Conservation (phyloP, 306 rosid species). For the Pueraria montana region DNA sequence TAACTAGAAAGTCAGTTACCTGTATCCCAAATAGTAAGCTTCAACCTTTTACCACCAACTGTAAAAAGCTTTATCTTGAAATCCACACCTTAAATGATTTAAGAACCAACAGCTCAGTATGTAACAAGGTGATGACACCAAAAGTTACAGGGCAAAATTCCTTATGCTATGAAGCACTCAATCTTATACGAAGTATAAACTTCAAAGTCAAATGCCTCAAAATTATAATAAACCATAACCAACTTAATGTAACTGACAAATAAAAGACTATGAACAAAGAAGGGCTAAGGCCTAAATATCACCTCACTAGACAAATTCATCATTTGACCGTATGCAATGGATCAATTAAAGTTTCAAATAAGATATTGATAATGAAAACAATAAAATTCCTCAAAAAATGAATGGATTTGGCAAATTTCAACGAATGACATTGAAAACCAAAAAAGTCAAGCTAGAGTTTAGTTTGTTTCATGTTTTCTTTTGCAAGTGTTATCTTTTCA, state of each 20-base stretch:
- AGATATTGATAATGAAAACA: not conserved
- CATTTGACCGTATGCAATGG: not conserved
- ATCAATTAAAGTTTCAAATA: slow-evolving; percentile 12
- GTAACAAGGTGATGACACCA: not conserved
- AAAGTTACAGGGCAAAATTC: not conserved
- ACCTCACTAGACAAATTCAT: not conserved
- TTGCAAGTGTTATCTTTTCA: not conserved
- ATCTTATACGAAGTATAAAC: slow-evolving; percentile 9
- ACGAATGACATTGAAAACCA: not conserved
- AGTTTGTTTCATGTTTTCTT: not conserved
- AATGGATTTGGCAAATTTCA: slow-evolving; percentile 5
- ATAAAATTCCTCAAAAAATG: not conserved
- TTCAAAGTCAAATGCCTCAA: slow-evolving; percentile 30
- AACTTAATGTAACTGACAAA: not conserved
- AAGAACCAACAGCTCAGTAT: slow-evolving; percentile 43
- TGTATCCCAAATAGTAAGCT: slow-evolving; percentile 99
- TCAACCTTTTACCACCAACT: slow-evolving; percentile 80
- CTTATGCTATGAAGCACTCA: slow-evolving; percentile 10
- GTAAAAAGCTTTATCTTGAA: slow-evolving; percentile 89
- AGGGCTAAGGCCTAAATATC: not conserved
- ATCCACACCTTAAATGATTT: slow-evolving; percentile 82
- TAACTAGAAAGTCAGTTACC: slow-evolving; percentile 56
- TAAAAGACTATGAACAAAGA: not conserved
- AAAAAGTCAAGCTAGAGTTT: not conserved
- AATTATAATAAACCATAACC: not conserved